These are phyloP conservation scores for Eutrema yunnanense DNA, from an alignment of 345 rosid species.

Conservation along the genomic window DNA sequence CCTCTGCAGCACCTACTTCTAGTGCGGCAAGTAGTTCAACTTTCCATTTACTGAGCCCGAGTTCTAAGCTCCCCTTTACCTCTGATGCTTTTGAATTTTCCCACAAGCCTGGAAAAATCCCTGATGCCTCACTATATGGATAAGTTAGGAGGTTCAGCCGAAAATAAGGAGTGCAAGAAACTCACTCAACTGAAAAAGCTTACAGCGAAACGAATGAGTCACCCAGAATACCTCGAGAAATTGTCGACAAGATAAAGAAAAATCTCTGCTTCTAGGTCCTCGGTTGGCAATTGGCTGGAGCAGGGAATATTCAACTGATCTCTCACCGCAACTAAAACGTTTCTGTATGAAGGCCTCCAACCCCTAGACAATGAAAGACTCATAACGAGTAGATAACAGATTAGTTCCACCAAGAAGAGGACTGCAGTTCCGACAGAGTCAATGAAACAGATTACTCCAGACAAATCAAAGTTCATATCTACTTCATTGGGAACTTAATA, in stretches of 20 bases:
- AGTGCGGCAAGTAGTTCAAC: conserved; percentile 56
- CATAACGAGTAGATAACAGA: neutral
- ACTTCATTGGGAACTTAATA: neutral
- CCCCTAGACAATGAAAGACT: conserved; percentile 42
- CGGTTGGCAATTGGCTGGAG: conserved; percentile 71
- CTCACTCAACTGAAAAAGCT: neutral
- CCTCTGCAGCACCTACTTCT: conserved; percentile 52
- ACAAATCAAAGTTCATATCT: neutral
- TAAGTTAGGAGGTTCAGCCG: conserved; percentile 1
- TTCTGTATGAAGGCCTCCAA: conserved; percentile 86
- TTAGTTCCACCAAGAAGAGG: neutral
- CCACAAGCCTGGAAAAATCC: conserved; percentile 48
- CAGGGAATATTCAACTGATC: conserved; percentile 61
- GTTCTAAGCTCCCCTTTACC: conserved; percentile 46
- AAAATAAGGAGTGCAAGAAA: neutral
- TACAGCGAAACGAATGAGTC: neutral
- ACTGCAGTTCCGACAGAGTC: neutral
- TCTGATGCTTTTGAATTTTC: conserved; percentile 36
- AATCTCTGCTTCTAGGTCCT: conserved; percentile 81
- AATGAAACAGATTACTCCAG: neutral
- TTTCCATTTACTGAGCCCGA: conserved; percentile 66
- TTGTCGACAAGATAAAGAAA: conserved; percentile 73
- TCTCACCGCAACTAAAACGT: conserved; percentile 70
- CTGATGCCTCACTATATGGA: conserved; percentile 62
- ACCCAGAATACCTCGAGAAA: conserved; percentile 46